Conservation (phyloP, 2,329 filamentous ascomycete species). For the Emergomyces pasteurianus region DNA sequence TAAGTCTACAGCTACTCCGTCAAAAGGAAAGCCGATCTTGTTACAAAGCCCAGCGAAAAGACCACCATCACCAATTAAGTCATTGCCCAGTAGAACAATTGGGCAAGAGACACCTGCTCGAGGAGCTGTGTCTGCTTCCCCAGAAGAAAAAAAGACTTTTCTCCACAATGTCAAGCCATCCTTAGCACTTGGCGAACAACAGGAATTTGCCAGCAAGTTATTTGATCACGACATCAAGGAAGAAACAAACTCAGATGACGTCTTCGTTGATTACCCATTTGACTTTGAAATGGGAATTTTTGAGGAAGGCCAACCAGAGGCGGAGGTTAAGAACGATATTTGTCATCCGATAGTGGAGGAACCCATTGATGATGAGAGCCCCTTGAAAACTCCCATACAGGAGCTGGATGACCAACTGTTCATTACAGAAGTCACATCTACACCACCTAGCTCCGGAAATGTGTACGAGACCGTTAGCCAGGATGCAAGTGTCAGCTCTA, state of each 20-base stretch:
- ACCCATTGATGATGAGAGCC: neutral
- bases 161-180: neutral
- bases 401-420: constrained; percentile 9
- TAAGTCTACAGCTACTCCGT: constrained; percentile 23
- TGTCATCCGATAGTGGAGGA: neutral
- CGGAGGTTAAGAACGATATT: neutral
- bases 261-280: constrained; percentile 3
- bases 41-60: constrained; percentile 35
- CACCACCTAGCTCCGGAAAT: constrained; percentile 8
- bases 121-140: neutral
- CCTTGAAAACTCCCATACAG: neutral
- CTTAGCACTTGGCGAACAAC: neutral
- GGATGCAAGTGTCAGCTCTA: constrained; percentile 10
- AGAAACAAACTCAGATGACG: neutral
- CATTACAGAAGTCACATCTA: constrained; percentile 6
- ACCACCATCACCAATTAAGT: constrained; percentile 29
- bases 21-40: constrained; percentile 25
- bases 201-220: neutral
- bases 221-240: neutral
- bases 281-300: constrained; percentile 17
- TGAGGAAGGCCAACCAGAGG: constrained; percentile 12
- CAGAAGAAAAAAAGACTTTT: neutral
- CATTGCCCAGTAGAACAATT: constrained; percentile 5
- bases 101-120: neutral
- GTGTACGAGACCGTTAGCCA: constrained; percentile 12